phyloP scores from a whole-genome alignment of 805 yeast genomes.

The Teunomyces gatunensis region DNA sequence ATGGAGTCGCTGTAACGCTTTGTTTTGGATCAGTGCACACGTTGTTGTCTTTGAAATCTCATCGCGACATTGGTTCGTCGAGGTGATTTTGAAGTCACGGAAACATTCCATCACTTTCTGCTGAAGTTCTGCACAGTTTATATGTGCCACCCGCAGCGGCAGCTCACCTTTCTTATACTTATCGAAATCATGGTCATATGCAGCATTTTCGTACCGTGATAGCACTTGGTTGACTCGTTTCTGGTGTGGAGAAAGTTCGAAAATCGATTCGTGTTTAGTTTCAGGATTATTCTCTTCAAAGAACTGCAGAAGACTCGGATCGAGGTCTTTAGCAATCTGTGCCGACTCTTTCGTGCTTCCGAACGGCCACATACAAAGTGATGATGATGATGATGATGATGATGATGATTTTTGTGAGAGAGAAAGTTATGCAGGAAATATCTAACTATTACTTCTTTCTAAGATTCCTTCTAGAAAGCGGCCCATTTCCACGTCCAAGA shows the following conservation, averaged over 20 bases:
- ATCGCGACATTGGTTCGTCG: conserved; percentile 27
- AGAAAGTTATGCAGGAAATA: conserved; percentile 5
- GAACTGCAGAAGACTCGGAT: conserved; percentile 30
- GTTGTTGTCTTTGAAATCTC: conserved; percentile 24
- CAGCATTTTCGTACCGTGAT: conserved; percentile 12
- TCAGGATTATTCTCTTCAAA: conserved; percentile 32
- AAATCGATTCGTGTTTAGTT: conserved; percentile 17
- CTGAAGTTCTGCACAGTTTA: conserved; percentile 43
- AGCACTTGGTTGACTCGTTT: conserved; percentile 25
- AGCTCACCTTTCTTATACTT: conserved; percentile 28
- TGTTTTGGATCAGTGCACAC: conserved; percentile 35
- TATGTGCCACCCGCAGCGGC: conserved; percentile 21
- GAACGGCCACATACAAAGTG: conserved; percentile 31
- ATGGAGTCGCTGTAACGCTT: conserved; percentile 31
- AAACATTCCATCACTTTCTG: conserved; percentile 35
- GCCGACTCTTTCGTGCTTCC: conserved; percentile 17
- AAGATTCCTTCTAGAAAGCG: conserved; percentile 39
- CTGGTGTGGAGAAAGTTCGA: conserved; percentile 26
- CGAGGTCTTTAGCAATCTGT: conserved; percentile 32
- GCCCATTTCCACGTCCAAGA: conserved; percentile 36
- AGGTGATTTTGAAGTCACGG: conserved; percentile 28
- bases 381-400: not conserved
- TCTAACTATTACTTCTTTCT: conserved; percentile 20
- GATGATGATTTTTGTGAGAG: too few relatives aligned
- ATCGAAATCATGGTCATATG: conserved; percentile 27